Conservation (phyloP, 2,329 filamentous ascomycete genomes). For the Cladosporium phlei region DNA sequence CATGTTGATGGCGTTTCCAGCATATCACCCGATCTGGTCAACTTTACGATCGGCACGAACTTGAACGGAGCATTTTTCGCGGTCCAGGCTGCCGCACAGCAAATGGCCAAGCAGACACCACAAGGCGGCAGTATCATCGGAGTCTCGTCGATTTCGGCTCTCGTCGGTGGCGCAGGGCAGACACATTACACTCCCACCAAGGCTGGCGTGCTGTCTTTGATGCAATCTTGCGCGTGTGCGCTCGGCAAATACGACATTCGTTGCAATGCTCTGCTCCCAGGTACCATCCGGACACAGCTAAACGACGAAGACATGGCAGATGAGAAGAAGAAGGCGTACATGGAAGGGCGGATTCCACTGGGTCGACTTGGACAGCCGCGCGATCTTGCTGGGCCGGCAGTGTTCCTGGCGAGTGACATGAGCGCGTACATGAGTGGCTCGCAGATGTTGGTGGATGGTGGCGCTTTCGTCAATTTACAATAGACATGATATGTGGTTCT, state of each 20-base stretch:
- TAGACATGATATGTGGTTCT: slow-evolving; percentile 38
- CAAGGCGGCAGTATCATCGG: slow-evolving; percentile 76
- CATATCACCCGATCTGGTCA: slow-evolving; percentile 65
- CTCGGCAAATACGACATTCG: slow-evolving; percentile 70
- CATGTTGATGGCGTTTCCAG: slow-evolving; percentile 32
- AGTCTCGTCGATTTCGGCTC: slow-evolving; percentile 66
- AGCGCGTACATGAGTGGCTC: slow-evolving; percentile 79
- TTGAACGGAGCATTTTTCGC: slow-evolving; percentile 85
- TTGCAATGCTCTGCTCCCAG: slow-evolving; percentile 79
- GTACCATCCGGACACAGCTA: slow-evolving; percentile 76
- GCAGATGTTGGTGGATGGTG: slow-evolving; percentile 81
- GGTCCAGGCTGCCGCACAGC: slow-evolving; percentile 75
- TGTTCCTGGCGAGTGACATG: slow-evolving; percentile 77
- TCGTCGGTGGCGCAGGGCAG: slow-evolving; percentile 73
- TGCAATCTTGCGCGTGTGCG: slow-evolving; percentile 78
- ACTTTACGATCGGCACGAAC: slow-evolving; percentile 70
- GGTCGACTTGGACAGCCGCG: slow-evolving; percentile 65
- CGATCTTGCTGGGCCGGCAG: slow-evolving; percentile 79
- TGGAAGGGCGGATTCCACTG: slow-evolving; percentile 76
- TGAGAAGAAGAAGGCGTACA: slow-evolving; percentile 66
- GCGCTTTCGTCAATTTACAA: slow-evolving; percentile 84
- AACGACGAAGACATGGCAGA: slow-evolving; percentile 79
- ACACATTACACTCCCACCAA: slow-evolving; percentile 88
- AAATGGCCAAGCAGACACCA: slow-evolving; percentile 60
- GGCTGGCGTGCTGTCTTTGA: slow-evolving; percentile 72